phyloP scores from a whole-genome alignment of 2,329 filamentous ascomycete species.

The Trichothecium sympodiale region DNA sequence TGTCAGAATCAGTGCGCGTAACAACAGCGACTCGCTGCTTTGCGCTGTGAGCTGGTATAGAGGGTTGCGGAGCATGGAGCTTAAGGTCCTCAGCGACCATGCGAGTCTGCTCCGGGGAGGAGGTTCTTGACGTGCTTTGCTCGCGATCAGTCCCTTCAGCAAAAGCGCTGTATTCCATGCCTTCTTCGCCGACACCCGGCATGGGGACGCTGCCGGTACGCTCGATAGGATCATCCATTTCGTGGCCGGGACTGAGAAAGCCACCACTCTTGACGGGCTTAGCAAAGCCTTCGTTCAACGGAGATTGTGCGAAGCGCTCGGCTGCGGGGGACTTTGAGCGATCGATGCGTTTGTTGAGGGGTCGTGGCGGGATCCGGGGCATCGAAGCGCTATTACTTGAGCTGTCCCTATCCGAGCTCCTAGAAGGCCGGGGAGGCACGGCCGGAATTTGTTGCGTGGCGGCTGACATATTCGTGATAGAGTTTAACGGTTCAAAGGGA shows the following conservation, averaged over 20 bases:
- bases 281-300: slow-evolving; percentile 62
- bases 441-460: slow-evolving; percentile 38
- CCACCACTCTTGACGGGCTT: slow-evolving; percentile 28
- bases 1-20: slow-evolving; percentile 83
- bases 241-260: slow-evolving; percentile 13
- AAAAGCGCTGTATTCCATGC: slow-evolving; percentile 67
- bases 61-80: slow-evolving; percentile 81
- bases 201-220: slow-evolving; percentile 70
- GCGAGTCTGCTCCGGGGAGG: slow-evolving; percentile 60
- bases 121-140: slow-evolving; percentile 18
- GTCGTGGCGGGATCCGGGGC: slow-evolving; percentile 72
- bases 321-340: slow-evolving; percentile 68
- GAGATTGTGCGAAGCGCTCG: slow-evolving; percentile 74
- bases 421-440: slow-evolving; percentile 45
- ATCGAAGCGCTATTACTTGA: slow-evolving; percentile 19
- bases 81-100: slow-evolving; percentile 72
- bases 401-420: slow-evolving; percentile 35
- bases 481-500: slow-evolving; percentile 3
- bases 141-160: slow-evolving; percentile 27
- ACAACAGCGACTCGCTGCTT: slow-evolving; percentile 75
- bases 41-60: slow-evolving; percentile 68
- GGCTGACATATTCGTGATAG: slow-evolving; percentile 30
- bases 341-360: slow-evolving; percentile 56
- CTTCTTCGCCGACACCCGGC: slow-evolving; percentile 82
- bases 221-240: slow-evolving; percentile 30